Conservation (phyloP, 78 protist genomes). For the Emiliania huxleyi region DNA sequence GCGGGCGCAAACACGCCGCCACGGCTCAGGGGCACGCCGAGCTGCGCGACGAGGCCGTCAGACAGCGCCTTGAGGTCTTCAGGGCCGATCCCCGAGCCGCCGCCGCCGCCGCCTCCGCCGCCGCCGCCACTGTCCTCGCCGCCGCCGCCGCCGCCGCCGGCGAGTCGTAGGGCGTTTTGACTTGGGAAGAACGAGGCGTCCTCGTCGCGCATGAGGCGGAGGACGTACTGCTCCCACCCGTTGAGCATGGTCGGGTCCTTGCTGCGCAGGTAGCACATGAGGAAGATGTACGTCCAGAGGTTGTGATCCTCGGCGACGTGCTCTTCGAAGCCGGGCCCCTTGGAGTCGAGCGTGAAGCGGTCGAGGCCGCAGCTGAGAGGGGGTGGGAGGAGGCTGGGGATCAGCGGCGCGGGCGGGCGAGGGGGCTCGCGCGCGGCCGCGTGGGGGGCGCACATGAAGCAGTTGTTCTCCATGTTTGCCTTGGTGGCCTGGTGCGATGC, state of each 20-base stretch:
- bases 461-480: not conserved
- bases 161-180: not conserved
- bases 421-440: too few species aligned
- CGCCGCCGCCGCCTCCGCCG: too few species aligned
- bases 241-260: not conserved
- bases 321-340: not conserved
- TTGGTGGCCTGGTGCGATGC: not conserved
- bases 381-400: too few species aligned
- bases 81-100: too few species aligned
- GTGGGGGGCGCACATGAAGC: too few species aligned
- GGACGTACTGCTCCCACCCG: constrained; percentile 5
- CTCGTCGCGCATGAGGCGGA: not conserved
- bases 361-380: not conserved
- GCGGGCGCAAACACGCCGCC: too few species aligned
- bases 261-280: not conserved
- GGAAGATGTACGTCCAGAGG: not conserved
- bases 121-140: too few species aligned
- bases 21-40: too few species aligned
- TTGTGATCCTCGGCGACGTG: not conserved
- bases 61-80: too few species aligned
- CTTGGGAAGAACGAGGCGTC: not conserved
- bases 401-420: too few species aligned
- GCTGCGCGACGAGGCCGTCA: too few species aligned
- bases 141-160: not conserved
- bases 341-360: constrained; percentile 13